Base-by-base conservation (phyloP, 768 basidiomycete genomes). In the Clavaria fumosa region DNA sequence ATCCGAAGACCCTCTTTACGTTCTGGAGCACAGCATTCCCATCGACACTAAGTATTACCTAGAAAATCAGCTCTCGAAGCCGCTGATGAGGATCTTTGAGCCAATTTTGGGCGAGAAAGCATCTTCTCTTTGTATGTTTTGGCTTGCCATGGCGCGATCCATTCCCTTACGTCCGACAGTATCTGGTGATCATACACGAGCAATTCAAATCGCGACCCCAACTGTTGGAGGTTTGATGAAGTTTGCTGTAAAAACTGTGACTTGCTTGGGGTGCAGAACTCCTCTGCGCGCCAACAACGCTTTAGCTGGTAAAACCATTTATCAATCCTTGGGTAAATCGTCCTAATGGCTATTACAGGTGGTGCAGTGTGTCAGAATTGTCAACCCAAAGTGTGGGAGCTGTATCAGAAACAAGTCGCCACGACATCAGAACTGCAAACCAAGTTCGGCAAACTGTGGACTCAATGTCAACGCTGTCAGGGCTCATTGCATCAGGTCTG, bases 11-110 rank as follows among this genome's bases (percentile, higher is more conserved):
- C 95, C 95, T 0, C 67, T 99, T 37, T 97, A 86, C 50, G 95
- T 97, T 11, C 70, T 99, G 15, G 95, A 99, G 56, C 89, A 99
- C 57, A 99, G 89, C 54, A 73, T 99, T 30, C 95, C 95, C 0
- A 91, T 99, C 44, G 95, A 99, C 52, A 97, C 95, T 4, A 80
- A 84, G 51, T 96, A 99, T 56, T 99, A 97, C 53, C 73, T 99
- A 34, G 93, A 99, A 41, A 96, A 97, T 50, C 95, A 99, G 53
- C 72, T 99, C 0, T 86, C 90, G 1, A 97, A 97, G 53, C 95
- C 95, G 5, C 65, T 99, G 1, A 72, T 97, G 77, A 70, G 95
- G 43, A 99, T 99, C 45, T 97, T 99, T 53, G 95, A 99, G 54
- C 95, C 95, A 10, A 89, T 99, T 49, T 59, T 97, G 9, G 93